Base-by-base conservation (phyloP, 2,329 filamentous ascomycete species). In the Phoma sp. region DNA sequence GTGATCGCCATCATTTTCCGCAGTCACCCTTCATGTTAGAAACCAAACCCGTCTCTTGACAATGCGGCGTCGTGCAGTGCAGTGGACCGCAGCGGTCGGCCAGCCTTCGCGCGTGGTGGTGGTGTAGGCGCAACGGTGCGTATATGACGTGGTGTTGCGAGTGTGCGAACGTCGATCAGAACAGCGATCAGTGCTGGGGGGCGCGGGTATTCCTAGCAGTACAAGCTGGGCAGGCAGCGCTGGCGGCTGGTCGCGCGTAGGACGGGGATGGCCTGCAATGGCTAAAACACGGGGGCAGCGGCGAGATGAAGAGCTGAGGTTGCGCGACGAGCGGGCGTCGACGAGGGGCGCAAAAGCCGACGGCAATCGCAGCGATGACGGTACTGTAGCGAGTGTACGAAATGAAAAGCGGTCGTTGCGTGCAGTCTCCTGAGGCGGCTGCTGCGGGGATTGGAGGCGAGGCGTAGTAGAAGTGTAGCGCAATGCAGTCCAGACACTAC, bases 1-100 rank as follows among this genome's bases (percentile, higher is more conserved):
- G 55, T 65, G 49, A 62, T 52, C 59, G 61, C 62, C 68, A 66
- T 74, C 40, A 66, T 67, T 46, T 42, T 49, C 45, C 39, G 45
- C 47, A 57, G 57, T 55, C 50, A 41, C 50, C 66, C 67, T 59
- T 71, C 69, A 71, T 71, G 55, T 67, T 71, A 67, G 50, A 55
- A 39, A 53, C 25, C 25, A 11, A 30, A 29, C 25, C 52, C 36
- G 10, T 49, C 41, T 50, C 46, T 59, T 24, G 37, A 38, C 30
- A 9, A 29, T 42, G 46, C n/a, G 36, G 46, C 32, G 52, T 46
- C 25, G 52, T 50, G 52, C 46, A 42, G 11, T 29, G 40, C 46
- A 42, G 11, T 29, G 40, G 42, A 43, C 38, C 14, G 30, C 53
- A 36, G 33, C 40, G 32, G 44, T 39, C 45, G 57, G 54, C 43